Percentiles rank a stretch among this genome's conserved stretches.
Evolutionary conservation across 768 basidiomycete species (phyloP).

Genomic region (Mycena haematopus): DNA sequence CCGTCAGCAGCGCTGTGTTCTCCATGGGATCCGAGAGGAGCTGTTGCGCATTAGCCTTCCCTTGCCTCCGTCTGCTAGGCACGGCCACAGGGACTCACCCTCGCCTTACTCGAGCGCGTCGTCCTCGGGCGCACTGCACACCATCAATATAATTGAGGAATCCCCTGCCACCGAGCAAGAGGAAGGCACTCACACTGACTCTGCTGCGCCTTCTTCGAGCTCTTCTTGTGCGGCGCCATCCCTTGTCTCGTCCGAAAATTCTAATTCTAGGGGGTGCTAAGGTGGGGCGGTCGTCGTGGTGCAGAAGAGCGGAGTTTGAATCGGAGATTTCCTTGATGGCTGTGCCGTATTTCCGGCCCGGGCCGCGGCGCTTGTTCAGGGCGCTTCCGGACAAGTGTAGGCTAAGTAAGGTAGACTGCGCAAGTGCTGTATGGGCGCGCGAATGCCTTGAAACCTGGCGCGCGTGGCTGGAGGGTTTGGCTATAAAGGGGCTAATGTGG

Average conservation of each 20-base stretch:
- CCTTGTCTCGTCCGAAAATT: not conserved
- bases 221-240: slow-evolving; percentile 34
- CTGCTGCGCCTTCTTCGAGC: slow-evolving; percentile 29
- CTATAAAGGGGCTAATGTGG: no score
- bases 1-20: slow-evolving; percentile 69
- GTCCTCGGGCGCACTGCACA: slow-evolving; percentile 60
- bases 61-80: no score
- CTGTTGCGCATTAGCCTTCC: slow-evolving; percentile 31
- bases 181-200: slow-evolving; percentile 27
- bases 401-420: no score
- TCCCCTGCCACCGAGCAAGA: slow-evolving; percentile 8
- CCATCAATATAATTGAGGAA: not conserved
- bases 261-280: slow-evolving; percentile 17
- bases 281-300: slow-evolving; percentile 22
- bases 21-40: slow-evolving; percentile 64
- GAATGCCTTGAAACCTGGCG: no score
- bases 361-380: not conserved
- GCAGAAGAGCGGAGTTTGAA: slow-evolving; percentile 20
- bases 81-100: slow-evolving; percentile 44
- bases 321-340: slow-evolving; percentile 11
- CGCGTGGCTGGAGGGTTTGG: no score
- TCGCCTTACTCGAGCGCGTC: slow-evolving; percentile 63
- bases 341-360: slow-evolving; percentile 1
- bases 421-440: no score
- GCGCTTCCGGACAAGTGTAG: no score